phyloP scores from a whole-genome alignment of 73 alveolate genomes.

The Uronychia binucleata region DNA sequence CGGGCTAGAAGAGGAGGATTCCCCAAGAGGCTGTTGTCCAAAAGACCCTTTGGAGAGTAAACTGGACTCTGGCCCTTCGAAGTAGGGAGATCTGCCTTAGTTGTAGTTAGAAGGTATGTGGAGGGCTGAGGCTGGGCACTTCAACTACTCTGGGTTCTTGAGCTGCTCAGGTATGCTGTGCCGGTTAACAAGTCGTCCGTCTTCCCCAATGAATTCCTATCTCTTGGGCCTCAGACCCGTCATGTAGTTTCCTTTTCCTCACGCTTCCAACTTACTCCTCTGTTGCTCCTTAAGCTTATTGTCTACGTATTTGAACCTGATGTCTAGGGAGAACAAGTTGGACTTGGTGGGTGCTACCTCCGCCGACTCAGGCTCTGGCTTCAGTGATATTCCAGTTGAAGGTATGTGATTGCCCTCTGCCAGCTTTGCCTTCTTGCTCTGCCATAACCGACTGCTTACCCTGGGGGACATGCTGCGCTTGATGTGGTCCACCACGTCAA shows the following conservation, averaged over 20 bases:
- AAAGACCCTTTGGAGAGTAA: too few species aligned
- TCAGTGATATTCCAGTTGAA: not conserved
- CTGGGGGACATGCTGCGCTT: not conserved
- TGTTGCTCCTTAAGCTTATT: not conserved
- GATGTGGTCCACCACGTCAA: not conserved
- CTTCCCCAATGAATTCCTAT: not conserved
- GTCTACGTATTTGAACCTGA: not conserved
- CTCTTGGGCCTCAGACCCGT: not conserved
- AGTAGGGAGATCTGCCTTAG: too few species aligned
- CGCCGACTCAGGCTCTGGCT: not conserved
- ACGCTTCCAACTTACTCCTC: not conserved
- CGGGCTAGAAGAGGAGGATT: too few species aligned
- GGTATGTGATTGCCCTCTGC: too few species aligned
- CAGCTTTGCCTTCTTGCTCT: too few species aligned
- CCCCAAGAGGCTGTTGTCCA: too few species aligned
- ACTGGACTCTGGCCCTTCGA: too few species aligned
- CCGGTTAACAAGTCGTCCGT: not conserved
- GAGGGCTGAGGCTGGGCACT: too few species aligned
- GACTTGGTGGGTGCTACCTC: not conserved
- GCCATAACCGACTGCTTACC: not conserved
- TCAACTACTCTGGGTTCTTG: too few species aligned
- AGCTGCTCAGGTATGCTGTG: conserved; percentile 1
- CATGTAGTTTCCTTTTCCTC: not conserved
- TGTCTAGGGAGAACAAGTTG: not conserved
- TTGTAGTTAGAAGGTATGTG: too few species aligned